Evolutionary conservation across 2,329 filamentous ascomycete species (phyloP), one percentile per base, ranked within the genome.

Genomic region (Akanthomyces uredinophilus): DNA sequence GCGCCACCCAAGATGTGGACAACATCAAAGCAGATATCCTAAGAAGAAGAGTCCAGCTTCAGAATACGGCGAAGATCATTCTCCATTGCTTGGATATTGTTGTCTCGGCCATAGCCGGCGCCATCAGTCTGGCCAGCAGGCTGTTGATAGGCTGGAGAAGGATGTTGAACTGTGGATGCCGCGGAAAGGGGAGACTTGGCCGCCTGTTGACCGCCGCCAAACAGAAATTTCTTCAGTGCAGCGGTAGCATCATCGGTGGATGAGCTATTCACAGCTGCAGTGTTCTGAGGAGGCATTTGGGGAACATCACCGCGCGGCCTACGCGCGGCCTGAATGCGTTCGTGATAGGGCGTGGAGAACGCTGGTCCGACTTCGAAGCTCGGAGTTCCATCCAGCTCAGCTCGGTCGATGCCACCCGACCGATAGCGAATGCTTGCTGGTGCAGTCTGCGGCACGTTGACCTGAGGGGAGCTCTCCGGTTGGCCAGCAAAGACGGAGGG

Each of bases 261-360:
- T 27, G 54, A 59, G 11, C 16, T 43, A 20, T 41, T 47, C 27
- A 87, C 70, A 53, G 82, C 82, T 5, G 74, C 69, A 22, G 73
- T 69, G 61, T 77, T 74, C 35, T 71, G 62, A 24, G 63, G 52
- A 49, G 55, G 43, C 4, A 55, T 64, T 20, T 65, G n/a, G 57
- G 60, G 49, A 66, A 70, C 59, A 69, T 66, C 41, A 72, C 71
- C 47, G 60, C 70, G 13, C 75, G 72, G 20, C 10, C 46, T 53
- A 20, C 78, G 79, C 24, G 81, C 83, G 58, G 84, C 84, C 62
- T 79, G 80, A 63, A 88, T 86, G 49, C 85, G 82, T 64, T 87
- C 83, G 6, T 82, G 76, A 66, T 86, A 88, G 0, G 85, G 84
- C 0, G 87, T 88, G 5, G 88, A 87, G 71, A 91, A 90, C 2